phyloP scores from a whole-genome alignment of 139 green algal species.

The Coelastrella sp. region DNA sequence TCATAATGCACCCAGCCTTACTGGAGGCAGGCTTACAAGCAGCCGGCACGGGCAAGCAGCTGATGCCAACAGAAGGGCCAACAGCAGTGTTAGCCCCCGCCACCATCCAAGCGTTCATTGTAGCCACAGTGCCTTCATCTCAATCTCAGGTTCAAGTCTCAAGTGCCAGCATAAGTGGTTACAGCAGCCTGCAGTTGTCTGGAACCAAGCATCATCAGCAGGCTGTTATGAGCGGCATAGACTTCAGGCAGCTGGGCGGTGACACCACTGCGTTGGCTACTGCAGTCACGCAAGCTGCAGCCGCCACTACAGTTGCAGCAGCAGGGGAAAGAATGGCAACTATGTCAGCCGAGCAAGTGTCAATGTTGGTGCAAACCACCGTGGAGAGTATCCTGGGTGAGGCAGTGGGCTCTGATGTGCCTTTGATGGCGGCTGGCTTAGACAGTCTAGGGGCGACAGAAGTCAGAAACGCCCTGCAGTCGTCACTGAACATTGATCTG shows the following conservation, averaged over 20 bases:
- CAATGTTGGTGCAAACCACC: conserved; percentile 42
- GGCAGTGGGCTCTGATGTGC: conserved; percentile 30
- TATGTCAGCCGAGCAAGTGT: conserved; percentile 7
- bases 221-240: neutral
- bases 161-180: neutral
- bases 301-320: neutral
- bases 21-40: conserved; percentile 40
- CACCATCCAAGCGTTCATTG: neutral
- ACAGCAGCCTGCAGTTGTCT: conserved; percentile 23
- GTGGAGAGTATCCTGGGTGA: conserved; percentile 45
- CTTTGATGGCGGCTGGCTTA: conserved; percentile 67
- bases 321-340: neutral
- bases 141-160: neutral
- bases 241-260: neutral
- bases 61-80: neutral
- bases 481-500: conserved; percentile 69
- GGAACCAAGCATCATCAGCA: neutral
- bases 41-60: neutral
- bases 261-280: neutral
- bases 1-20: conserved; percentile 24
- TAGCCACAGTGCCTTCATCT: neutral
- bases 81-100: neutral
- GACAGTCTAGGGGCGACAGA: conserved; percentile 85
- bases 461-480: conserved; percentile 48
- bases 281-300: neutral